Base-by-base conservation (phyloP, 495 filamentous ascomycete species). In the Xylaria cubensis region DNA sequence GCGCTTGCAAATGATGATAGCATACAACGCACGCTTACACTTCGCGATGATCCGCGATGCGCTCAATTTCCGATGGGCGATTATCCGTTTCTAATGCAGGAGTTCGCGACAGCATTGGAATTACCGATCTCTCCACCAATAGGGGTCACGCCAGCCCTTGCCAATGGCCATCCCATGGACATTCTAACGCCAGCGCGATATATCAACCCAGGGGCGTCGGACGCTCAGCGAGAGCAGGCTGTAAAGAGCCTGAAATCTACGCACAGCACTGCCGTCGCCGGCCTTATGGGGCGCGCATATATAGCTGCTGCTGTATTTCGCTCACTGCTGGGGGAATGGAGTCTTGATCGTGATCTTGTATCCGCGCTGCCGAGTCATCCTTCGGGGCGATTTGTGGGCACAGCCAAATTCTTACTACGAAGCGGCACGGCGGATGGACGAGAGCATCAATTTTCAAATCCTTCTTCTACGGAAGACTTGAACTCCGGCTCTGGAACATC, bases 21-120 rank as follows among this genome's bases (percentile, higher is more conserved):
- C 1, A 82, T 88, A 66, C 73, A 82, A 32, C 74, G 80, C 4
- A 86, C 84, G 9, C 67, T 89, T 24, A 67, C 67, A 8, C 80
- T 88, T 0, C 82, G 86, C 29, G 73, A 76, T 17, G 78, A 86
- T 71, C 80, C 72, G 3, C 79, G 76, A 53, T 80, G 66, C 76
- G 91, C 89, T 0, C 92, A 95, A 72, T 95, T 92, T 70, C 93
- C 92, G 32, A 93, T 94, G 88, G 89, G 88, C 26, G 94, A 97
- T 78, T 95, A 95, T 78, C 79, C 92, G 19, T 94, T 90, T 62
- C 80, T 94, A 3, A 91, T 97, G 88, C 91, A 95, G 74, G 86
- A 89, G 7, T 89, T 94, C 70, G 84, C 91, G 8, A 69, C 77
- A 9, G 86, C 88, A 1, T 72, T 94, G 17, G 84, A 79, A 0